Base-by-base conservation (phyloP, 306 rosid species). In the Trifolium fragiferum region DNA sequence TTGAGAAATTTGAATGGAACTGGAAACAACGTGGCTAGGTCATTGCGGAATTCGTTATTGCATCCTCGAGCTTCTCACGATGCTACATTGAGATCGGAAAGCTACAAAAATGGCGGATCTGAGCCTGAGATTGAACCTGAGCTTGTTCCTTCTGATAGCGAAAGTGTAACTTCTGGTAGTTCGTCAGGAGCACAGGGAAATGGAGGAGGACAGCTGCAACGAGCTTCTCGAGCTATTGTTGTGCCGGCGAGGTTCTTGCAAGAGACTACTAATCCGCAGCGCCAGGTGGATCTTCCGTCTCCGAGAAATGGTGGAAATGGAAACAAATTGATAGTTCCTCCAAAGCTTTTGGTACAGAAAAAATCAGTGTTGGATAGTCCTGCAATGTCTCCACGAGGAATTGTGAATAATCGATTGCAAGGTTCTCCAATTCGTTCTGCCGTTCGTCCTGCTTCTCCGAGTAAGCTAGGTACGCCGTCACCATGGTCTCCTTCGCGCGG, bases 161-260 rank as follows among this genome's bases (percentile, higher is more conserved):
- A 87, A 38, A 94, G 97, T 46, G 87, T 85, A 9, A 90, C 95
- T 53, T 94, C 93, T 21, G 87, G 88, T 37, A 77, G 91, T 64
- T 84, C 83, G 68, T 78, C 83, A 2, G 86, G 84, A 58, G 74
- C 80, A 14, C 86, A 62, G 4, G 90, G 86, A 64, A 59, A 70
- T 9, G 81, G 74, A 20, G 81, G 62, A 53, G 80, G 50, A 51
- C 83, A 75, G 57, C 76, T 60, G 35, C 89, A 81, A 35, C 88
- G 88, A 35, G 80, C 83, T 19, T 61, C 82, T 27, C 89, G 87
- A 44, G 86, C 83, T 2, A 37, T 83, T 67, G 82, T 84, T 15
- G 92, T 87, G 27, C 97, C 92, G 3, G 90, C 90, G 1, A 92
- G 96, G 80, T 85, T 87, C 73, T 80, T 70, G 96, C 92, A 83